Percentiles rank a stretch among this genome's conserved stretches.
Evolutionary conservation across 306 rosid species (phyloP).

Genomic region (Spatholobus suberectus): DNA sequence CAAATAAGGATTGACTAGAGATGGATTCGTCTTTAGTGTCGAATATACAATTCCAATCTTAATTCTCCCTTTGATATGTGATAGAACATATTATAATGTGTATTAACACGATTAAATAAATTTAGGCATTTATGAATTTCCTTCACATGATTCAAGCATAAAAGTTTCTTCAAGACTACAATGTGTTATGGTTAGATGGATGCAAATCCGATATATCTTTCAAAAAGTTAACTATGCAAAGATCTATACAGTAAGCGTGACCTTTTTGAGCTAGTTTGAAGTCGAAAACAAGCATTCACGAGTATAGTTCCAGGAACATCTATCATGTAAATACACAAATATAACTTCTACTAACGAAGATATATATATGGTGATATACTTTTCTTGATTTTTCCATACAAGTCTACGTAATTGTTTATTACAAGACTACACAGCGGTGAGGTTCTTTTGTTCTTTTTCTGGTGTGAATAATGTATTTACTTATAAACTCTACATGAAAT

Average conservation of each 20-base stretch:
- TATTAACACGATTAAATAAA: neutral
- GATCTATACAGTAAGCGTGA: neutral
- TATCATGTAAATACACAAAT: neutral
- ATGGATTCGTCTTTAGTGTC: neutral
- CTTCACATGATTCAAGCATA: neutral
- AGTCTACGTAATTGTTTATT: neutral
- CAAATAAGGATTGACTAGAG: neutral
- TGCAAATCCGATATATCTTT: neutral
- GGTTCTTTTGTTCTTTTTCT: constrained; percentile 10
- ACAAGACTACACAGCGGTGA: neutral
- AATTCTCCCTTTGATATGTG: too few species aligned
- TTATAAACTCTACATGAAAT: neutral
- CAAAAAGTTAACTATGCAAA: neutral
- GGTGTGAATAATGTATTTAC: neutral
- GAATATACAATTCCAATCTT: neutral
- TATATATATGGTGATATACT: neutral
- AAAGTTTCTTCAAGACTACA: neutral
- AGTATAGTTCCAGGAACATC: neutral
- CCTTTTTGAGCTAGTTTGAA: neutral
- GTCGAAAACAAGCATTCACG: constrained; percentile 1
- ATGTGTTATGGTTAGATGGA: neutral
- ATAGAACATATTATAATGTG: too few species aligned
- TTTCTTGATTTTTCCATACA: neutral
- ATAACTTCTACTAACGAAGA: neutral
- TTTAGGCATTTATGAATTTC: neutral